Conservation (phyloP, 1,139 yeast species). For the Hyphopichia wangnamkhiaoensis region DNA sequence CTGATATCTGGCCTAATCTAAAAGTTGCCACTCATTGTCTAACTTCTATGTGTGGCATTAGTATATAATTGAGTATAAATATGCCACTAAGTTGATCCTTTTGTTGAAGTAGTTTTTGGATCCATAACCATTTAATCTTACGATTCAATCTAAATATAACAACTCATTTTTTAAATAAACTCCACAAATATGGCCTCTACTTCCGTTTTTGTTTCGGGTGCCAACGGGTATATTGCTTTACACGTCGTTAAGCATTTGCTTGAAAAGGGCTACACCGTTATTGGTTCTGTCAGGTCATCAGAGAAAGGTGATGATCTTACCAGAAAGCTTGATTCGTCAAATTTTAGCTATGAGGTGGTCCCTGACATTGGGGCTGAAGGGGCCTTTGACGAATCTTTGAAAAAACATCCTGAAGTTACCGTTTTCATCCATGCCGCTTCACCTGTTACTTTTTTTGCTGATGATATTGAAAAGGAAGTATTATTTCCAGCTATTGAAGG, state of each 20-base stretch:
- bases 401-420: slow-evolving; percentile 48
- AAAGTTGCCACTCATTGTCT: too few species aligned
- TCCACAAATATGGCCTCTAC: too few species aligned
- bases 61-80: too few species aligned
- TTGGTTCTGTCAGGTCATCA: slow-evolving; percentile 60
- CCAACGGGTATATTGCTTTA: slow-evolving; percentile 40
- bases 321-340: slow-evolving; percentile 30
- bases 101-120: too few species aligned
- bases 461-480: slow-evolving; percentile 38
- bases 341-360: slow-evolving; percentile 49
- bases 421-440: slow-evolving; percentile 63
- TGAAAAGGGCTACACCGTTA: slow-evolving; percentile 46
- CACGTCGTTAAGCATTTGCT: slow-evolving; percentile 30
- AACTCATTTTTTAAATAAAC: too few species aligned
- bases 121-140: too few species aligned
- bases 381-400: slow-evolving; percentile 55
- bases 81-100: too few species aligned
- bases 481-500: slow-evolving; percentile 55
- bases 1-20: too few species aligned
- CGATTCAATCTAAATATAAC: too few species aligned
- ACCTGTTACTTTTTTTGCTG: slow-evolving; percentile 41
- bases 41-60: too few species aligned
- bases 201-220: slow-evolving; percentile 42
- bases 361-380: slow-evolving; percentile 46
- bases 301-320: slow-evolving; percentile 46